Conservation (phyloP, 352 stramenopile species). For the Phytophthora tentaculata region DNA sequence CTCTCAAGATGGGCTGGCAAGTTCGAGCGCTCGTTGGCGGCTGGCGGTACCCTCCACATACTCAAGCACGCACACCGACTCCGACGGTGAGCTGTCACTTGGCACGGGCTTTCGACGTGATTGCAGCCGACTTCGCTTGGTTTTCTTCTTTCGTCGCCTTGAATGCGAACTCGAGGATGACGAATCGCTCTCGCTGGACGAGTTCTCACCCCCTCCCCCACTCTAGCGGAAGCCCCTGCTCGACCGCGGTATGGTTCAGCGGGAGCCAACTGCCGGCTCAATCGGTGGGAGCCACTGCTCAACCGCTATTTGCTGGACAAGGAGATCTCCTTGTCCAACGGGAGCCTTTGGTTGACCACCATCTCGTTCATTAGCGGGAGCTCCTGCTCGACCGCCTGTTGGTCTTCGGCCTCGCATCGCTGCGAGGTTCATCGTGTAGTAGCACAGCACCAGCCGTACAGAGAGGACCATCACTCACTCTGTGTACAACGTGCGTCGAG, state of each 20-base stretch:
- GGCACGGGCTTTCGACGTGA: no score
- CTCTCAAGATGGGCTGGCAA: neutral
- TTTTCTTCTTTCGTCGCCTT: no score
- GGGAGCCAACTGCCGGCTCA: neutral
- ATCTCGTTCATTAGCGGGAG: neutral
- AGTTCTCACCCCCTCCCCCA: no score
- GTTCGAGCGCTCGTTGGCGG: neutral
- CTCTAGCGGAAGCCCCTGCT: no score
- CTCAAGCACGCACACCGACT: slow-evolving; percentile 1
- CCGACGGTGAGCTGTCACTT: neutral
- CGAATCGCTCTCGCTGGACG: neutral
- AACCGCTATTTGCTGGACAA: no score
- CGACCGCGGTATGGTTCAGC: no score
- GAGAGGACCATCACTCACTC: neutral
- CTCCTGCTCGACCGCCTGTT: neutral
- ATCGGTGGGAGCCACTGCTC: neutral
- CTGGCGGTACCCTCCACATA: neutral
- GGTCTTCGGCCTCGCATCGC: neutral
- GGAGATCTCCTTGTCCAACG: neutral
- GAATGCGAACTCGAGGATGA: no score
- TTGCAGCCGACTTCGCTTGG: no score
- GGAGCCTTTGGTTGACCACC: slow-evolving; percentile 1
- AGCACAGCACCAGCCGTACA: neutral
- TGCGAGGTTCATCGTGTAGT: neutral
- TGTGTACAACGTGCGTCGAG: neutral